Conservation (phyloP, 2,329 filamentous ascomycete genomes). For the Drechslerella dactyloides region DNA sequence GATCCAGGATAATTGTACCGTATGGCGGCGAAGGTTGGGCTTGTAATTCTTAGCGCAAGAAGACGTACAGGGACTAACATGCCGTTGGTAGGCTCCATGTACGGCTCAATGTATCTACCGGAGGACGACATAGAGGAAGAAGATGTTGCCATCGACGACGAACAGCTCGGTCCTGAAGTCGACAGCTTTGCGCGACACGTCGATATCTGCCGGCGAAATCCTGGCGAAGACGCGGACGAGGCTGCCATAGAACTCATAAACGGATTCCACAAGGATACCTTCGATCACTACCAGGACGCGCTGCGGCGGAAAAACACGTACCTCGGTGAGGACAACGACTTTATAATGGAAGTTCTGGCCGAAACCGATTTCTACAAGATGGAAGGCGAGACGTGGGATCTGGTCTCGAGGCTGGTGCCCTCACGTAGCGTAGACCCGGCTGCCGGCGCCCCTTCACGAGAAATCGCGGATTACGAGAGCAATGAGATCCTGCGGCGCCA, state of each 20-base stretch:
- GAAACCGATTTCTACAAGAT: conserved; percentile 73
- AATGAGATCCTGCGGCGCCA: conserved; percentile 67
- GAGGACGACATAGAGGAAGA: conserved; percentile 55
- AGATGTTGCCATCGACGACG: conserved; percentile 65
- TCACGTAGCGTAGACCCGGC: conserved; percentile 60
- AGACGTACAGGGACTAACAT: conserved; percentile 32
- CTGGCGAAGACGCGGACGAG: conserved; percentile 51
- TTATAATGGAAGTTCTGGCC: conserved; percentile 55
- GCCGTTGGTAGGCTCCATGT: conserved; percentile 56
- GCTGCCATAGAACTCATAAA: conserved; percentile 50
- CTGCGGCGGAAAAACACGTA: conserved; percentile 18
- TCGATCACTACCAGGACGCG: conserved; percentile 38
- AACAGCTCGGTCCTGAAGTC: conserved; percentile 57
- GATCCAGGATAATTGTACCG: conserved; percentile 41
- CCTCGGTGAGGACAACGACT: conserved; percentile 32
- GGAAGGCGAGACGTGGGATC: conserved; percentile 89
- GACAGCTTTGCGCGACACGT: conserved; percentile 47
- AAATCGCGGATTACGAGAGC: conserved; percentile 54
- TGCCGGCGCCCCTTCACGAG: conserved; percentile 50
- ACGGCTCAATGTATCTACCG: conserved; percentile 54
- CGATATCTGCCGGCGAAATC: conserved; percentile 55
- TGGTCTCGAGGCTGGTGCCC: conserved; percentile 76
- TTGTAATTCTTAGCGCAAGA: conserved; percentile 62
- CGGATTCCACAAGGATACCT: conserved; percentile 53
- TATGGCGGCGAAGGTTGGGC: conserved; percentile 57